Conservation (phyloP, 768 basidiomycete genomes). For the Boletales sp. region DNA sequence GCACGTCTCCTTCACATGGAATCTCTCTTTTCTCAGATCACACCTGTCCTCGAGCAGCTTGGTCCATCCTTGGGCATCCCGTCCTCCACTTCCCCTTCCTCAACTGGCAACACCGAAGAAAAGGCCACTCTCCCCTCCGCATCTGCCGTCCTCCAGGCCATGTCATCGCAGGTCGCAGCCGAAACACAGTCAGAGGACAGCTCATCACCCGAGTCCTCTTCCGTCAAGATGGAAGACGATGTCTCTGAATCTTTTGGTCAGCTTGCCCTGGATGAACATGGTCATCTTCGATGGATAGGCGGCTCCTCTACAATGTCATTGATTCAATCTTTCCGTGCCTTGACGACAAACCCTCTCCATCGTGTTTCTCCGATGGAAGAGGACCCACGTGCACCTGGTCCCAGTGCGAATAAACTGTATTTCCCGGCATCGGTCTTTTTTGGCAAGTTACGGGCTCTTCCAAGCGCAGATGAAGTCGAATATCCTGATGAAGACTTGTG, state of each 20-base stretch:
- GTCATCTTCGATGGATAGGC: conserved; percentile 89
- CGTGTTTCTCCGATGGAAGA: conserved; percentile 83
- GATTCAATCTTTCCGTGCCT: conserved; percentile 80
- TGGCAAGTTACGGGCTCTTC: conserved; percentile 79
- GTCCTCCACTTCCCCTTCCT: conserved; percentile 33
- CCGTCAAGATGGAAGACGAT: conserved; percentile 54
- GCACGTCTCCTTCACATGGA: conserved; percentile 87
- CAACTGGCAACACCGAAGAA: conserved; percentile 12
- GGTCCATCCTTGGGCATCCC: conserved; percentile 48
- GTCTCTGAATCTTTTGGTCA: conserved; percentile 84
- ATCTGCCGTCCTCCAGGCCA: conserved; percentile 31
- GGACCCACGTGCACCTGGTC: conserved; percentile 73
- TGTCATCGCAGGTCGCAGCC: conserved; percentile 36
- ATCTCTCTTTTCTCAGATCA: conserved; percentile 75
- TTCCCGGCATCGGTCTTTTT: conserved; percentile 87
- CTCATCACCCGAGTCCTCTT: conserved; percentile 32
- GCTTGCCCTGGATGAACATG: conserved; percentile 84
- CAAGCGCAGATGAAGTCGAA: conserved; percentile 82
- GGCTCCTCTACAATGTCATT: conserved; percentile 91
- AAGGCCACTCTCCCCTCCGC: conserved; percentile 18
- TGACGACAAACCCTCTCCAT: conserved; percentile 69
- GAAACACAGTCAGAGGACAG: conserved; percentile 31
- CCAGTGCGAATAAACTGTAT: conserved; percentile 80
- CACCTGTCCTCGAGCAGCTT: conserved; percentile 73
- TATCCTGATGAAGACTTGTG: conserved; percentile 82